Base-by-base conservation (phyloP, 2,329 filamentous ascomycete species). In the Diaporthe vaccinii region DNA sequence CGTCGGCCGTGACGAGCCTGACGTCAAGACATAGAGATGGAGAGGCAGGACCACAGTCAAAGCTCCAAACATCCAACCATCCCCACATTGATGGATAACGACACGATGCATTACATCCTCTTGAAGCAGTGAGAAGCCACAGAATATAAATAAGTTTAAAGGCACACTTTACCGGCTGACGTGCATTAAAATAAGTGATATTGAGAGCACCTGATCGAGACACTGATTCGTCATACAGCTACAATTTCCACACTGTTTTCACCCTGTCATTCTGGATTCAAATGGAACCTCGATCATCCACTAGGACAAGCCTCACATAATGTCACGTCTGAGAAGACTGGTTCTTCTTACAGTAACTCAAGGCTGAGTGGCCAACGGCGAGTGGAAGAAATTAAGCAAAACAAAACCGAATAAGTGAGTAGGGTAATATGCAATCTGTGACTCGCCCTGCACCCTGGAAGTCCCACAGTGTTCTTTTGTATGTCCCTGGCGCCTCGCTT, bases 1-100 rank as follows among this genome's bases (percentile, higher is more conserved):
- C 83, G 92, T 98, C 80, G 96, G 95, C 83, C 93, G 96, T 77
- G 95, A 95, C 80, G 94, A 98, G 88, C 97, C 97, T 49, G 95
- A 98, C 86, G 97, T 99, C 81, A 98, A 96, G 93, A 99, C 96
- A 76, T 98, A 92, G 58, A 28, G 49, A 25, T 22, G 44, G 31
- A 9, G 36, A 44, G 31, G 28, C 25, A 41, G 25, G 14, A 58
- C n/a, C 65, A 41, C 20, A 39, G 22, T 22, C 14, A 31, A 73
- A 58, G 73, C 46, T 44, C 36, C 72, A 34, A 46, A 70, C 31
- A 58, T 49, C 59, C 49, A 65, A 49, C 20, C 53, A 68, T 46
- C 71, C 71, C 51, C 17, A 69, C 17, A 51, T 22, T 22, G 39
- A 65, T 46, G 55, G 51, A 73, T 73, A 17, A 65, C 44, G 44